phyloP scores from a whole-genome alignment of 2,329 filamentous ascomycete species.

The Fusarium circinatum region DNA sequence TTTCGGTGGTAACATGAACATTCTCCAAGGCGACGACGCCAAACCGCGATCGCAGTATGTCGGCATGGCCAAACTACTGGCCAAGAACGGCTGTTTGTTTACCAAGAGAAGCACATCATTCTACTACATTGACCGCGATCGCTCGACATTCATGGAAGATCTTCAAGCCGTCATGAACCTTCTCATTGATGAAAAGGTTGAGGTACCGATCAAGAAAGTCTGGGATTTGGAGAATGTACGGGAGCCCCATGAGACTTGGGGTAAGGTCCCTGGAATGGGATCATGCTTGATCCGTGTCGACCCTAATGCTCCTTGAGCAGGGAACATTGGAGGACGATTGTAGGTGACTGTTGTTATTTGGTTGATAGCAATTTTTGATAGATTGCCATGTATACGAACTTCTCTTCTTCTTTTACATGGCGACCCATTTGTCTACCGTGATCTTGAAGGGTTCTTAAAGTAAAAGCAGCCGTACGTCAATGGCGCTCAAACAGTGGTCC shows the following conservation, averaged over 20 bases:
- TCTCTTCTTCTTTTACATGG: neutral
- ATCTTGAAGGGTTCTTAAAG: too few species aligned
- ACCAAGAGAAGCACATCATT: conserved; percentile 49
- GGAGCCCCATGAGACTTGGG: conserved; percentile 52
- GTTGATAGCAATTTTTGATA: neutral
- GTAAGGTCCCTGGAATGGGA: conserved; percentile 49
- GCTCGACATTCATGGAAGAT: conserved; percentile 47
- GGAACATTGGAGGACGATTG: neutral
- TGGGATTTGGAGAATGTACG: conserved; percentile 55
- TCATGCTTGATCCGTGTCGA: conserved; percentile 48
- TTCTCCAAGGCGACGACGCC: conserved; percentile 41
- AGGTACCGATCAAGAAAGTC: conserved; percentile 51
- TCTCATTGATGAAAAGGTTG: conserved; percentile 46
- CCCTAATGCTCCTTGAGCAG: conserved; percentile 6
- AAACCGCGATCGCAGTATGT: conserved; percentile 48
- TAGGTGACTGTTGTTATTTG: neutral
- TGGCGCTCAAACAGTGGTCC: too few species aligned
- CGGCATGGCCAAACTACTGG: conserved; percentile 50
- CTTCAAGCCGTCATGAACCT: conserved; percentile 47
- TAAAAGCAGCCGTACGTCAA: neutral
- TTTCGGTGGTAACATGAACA: conserved; percentile 51
- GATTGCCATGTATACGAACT: neutral
- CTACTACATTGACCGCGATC: conserved; percentile 51
- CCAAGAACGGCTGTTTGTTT: conserved; percentile 41
- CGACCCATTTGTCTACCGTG: neutral